A percentile compares a stretch with the other conserved stretches of the same genome.
Conservation (phyloP, 768 basidiomycete species). For the Sporobolomyces roseus region DNA sequence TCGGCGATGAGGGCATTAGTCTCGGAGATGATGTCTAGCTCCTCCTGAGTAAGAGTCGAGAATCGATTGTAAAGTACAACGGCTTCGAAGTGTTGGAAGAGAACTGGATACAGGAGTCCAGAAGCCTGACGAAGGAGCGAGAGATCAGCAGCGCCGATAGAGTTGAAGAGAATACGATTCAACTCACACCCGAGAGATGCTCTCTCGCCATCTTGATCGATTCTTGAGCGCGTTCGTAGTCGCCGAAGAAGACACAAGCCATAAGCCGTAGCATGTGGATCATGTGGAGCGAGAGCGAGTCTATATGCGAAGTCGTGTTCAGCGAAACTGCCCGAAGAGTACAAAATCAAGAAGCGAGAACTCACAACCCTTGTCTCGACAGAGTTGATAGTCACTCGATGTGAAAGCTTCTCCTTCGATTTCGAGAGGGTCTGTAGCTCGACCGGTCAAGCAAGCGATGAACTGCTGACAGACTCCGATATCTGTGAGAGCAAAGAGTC, state of each 20-base stretch:
- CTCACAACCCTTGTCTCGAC: constrained; percentile 27
- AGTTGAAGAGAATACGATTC: not conserved
- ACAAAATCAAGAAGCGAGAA: not conserved
- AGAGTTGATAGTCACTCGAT: constrained; percentile 16
- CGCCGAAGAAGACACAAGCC: constrained; percentile 31
- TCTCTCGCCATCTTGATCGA: constrained; percentile 17
- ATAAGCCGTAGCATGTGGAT: constrained; percentile 30
- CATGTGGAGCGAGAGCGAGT: constrained; percentile 23
- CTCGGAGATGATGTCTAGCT: constrained; percentile 6
- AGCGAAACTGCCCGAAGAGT: too few relatives aligned
- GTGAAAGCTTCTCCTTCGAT: constrained; percentile 35
- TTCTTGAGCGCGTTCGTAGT: not conserved
- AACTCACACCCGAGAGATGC: constrained; percentile 17
- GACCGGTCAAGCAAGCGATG: constrained; percentile 18
- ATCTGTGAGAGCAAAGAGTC: not conserved
- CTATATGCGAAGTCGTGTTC: not conserved
- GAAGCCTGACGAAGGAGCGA: constrained; percentile 10
- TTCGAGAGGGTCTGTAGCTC: constrained; percentile 11
- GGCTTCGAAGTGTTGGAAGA: constrained; percentile 34
- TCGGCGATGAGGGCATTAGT: not conserved
- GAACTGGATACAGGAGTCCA: constrained; percentile 31
- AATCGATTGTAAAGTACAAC: constrained; percentile 21
- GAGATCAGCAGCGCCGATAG: not conserved
- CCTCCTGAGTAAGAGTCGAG: not conserved
- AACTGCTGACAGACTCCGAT: constrained; percentile 35